Base-by-base conservation (phyloP, 441 rosid genomes). In the Populus hybrid region DNA sequence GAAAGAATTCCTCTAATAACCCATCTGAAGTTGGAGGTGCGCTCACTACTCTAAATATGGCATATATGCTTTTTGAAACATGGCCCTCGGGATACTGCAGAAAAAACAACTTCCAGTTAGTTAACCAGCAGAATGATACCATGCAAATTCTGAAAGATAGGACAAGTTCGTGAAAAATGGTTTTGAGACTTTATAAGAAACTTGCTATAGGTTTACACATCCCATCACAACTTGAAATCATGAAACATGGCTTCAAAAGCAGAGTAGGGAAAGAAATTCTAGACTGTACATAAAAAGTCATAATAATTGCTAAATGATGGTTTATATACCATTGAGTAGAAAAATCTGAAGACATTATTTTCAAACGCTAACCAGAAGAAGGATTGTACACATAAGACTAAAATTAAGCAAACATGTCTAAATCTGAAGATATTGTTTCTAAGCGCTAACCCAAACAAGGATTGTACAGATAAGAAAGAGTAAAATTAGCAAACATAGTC, bases 21-120 rank as follows among this genome's bases (percentile, higher is more conserved):
- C 83, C 87, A 72, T 72, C 69, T 50, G 84, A 84, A 78, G 84
- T 85, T 35, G 85, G 77, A 63, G 88, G 77, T 69, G 87, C 85
- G 67, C 87, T 84, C 57, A 87, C 89, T 77, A 93, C 72, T 82
- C 82, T 92, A 77, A 96, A 91, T 66, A 86, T 83, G 73, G 85
- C 94, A 92, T 94, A 96, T 83, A 96, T 89, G 87, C 99, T 96
- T 86, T 87, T 93, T 71, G 99, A 94, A 79, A 93, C 82, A 83
- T 96, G 99, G 83, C 96, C 97, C 77, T 96, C 99, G 5, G 99
- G 99, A 86, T 94, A 93, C 99, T 96, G 85, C 85, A 89, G 32
- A 40, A 59, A 75, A 42, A 65, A 34, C 14, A 24, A 59, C 38
- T 24, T 36, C 38, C 53, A 68, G 7, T 46, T 35, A 53, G 30